phyloP scores from a whole-genome alignment of 495 filamentous ascomycete species.

The Apodospora peruviana region DNA sequence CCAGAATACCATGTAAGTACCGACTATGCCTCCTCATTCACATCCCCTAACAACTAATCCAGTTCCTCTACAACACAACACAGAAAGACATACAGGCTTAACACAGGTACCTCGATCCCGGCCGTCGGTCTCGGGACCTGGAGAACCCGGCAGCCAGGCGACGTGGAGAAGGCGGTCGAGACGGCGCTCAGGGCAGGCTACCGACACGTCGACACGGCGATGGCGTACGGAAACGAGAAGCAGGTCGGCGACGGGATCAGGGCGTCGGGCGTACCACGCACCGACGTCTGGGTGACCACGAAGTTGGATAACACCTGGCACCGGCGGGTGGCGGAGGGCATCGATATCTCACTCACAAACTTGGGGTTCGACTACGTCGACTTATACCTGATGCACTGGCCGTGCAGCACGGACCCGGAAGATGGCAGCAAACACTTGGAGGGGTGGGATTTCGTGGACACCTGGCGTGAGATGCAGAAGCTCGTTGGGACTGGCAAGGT shows the following conservation, averaged over 20 bases:
- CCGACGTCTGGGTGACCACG: slow-evolving; percentile 81
- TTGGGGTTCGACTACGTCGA: slow-evolving; percentile 76
- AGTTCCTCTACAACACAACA: too few relatives aligned
- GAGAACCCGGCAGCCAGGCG: slow-evolving; percentile 57
- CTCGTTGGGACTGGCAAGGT: slow-evolving; percentile 73
- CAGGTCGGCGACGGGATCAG: slow-evolving; percentile 76
- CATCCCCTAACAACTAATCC: too few relatives aligned
- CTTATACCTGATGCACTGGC: slow-evolving; percentile 85
- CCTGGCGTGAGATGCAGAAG: slow-evolving; percentile 82
- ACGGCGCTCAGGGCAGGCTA: slow-evolving; percentile 68
- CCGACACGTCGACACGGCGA: slow-evolving; percentile 58
- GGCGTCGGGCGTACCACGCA: slow-evolving; percentile 73
- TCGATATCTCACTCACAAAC: slow-evolving; percentile 61
- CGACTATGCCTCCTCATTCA: too few relatives aligned
- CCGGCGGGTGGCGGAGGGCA: slow-evolving; percentile 57
- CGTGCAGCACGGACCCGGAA: slow-evolving; percentile 43
- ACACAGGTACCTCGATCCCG: slow-evolving; percentile 75
- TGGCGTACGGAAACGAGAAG: slow-evolving; percentile 78
- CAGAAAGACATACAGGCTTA: slow-evolving; percentile 65
- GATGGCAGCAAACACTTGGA: slow-evolving; percentile 34
- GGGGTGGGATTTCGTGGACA: slow-evolving; percentile 78
- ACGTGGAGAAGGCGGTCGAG: slow-evolving; percentile 56
- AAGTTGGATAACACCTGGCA: slow-evolving; percentile 86
- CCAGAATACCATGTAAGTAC: slow-evolving; percentile 32
- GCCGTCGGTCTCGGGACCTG: slow-evolving; percentile 80